phyloP scores from a whole-genome alignment of 164 flowering plant species.

The Vitis labrusca region DNA sequence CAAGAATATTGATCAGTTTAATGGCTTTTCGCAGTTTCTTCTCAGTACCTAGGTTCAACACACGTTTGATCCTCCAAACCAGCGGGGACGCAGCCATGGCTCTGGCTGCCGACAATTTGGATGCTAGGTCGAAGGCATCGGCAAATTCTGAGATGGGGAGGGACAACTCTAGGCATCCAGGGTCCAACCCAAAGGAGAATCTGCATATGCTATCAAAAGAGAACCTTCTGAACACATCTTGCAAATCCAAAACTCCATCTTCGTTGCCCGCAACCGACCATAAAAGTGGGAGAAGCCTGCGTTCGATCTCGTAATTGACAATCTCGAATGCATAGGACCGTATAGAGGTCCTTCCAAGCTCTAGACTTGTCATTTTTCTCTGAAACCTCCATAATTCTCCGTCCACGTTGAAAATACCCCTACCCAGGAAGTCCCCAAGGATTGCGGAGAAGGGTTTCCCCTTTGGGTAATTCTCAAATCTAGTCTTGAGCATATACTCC shows the following conservation, averaged over 20 bases:
- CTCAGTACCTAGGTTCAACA: constrained; percentile 48
- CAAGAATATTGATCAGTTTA: constrained; percentile 29
- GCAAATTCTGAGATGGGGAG: constrained; percentile 45
- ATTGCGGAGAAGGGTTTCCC: constrained; percentile 51
- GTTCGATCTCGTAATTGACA: constrained; percentile 28
- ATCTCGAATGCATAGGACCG: constrained; percentile 35
- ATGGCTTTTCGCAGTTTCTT: constrained; percentile 43
- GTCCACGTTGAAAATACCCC: constrained; percentile 64
- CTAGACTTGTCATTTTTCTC: constrained; percentile 43
- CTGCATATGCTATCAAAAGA: constrained; percentile 51
- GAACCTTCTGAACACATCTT: constrained; percentile 55
- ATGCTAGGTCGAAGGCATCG: constrained; percentile 52
- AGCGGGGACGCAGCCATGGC: constrained; percentile 37
- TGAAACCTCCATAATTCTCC: constrained; percentile 58
- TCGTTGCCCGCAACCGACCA: constrained; percentile 1
- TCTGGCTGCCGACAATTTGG: constrained; percentile 49
- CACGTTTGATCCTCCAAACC: constrained; percentile 52
- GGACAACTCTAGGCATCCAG: constrained; percentile 33
- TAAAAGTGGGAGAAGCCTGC: constrained; percentile 40
- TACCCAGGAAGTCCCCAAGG: constrained; percentile 53
- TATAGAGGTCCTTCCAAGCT: constrained; percentile 35
- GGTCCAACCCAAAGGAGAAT: constrained; percentile 61
- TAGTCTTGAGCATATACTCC: constrained; percentile 58
- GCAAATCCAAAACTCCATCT: constrained; percentile 36
- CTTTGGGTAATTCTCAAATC: constrained; percentile 59